phyloP scores from a whole-genome alignment of 2,329 filamentous ascomycete species.

The Microcyclospora pomicola region DNA sequence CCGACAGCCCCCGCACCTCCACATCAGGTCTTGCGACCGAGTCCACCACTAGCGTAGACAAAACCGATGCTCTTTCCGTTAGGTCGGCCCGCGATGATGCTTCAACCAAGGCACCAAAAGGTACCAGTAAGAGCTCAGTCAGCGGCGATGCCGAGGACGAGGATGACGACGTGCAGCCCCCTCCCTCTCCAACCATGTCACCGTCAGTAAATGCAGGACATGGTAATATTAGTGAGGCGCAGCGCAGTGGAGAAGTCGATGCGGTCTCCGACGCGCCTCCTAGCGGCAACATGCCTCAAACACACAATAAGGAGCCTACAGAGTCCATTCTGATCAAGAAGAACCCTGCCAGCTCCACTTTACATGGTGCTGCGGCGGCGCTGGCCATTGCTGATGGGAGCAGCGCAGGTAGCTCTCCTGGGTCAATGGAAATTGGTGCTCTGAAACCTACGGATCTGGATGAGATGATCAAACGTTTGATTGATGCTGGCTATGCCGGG shows the following conservation, averaged over 20 bases:
- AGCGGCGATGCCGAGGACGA: slow-evolving; percentile 7
- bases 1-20: slow-evolving; percentile 71
- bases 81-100: slow-evolving; percentile 39
- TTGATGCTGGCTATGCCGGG: slow-evolving; percentile 88
- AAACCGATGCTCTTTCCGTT: slow-evolving; percentile 60
- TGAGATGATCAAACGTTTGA: slow-evolving; percentile 86
- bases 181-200: slow-evolving; percentile 79
- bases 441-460: slow-evolving; percentile 89
- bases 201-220: slow-evolving; percentile 58
- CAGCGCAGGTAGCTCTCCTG: slow-evolving; percentile 1
- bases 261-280: slow-evolving; percentile 86
- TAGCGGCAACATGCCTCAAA: slow-evolving; percentile 44
- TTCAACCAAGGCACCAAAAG: slow-evolving; percentile 2
- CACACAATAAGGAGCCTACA: slow-evolving; percentile 52
- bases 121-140: slow-evolving; percentile 5
- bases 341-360: slow-evolving; percentile 3
- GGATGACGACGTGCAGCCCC: slow-evolving; percentile 32
- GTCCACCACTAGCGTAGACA: slow-evolving; percentile 38
- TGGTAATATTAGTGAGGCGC: slow-evolving; percentile 65
- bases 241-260: slow-evolving; percentile 81
- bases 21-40: slow-evolving; percentile 40
- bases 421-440: slow-evolving; percentile 64
- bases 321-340: slow-evolving; percentile 83
- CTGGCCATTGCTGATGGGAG: slow-evolving; percentile 16
- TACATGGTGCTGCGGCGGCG: slow-evolving; percentile 17